Evolutionary conservation across 768 basidiomycete genomes (phyloP).

Genomic region (Suillus spraguei): DNA sequence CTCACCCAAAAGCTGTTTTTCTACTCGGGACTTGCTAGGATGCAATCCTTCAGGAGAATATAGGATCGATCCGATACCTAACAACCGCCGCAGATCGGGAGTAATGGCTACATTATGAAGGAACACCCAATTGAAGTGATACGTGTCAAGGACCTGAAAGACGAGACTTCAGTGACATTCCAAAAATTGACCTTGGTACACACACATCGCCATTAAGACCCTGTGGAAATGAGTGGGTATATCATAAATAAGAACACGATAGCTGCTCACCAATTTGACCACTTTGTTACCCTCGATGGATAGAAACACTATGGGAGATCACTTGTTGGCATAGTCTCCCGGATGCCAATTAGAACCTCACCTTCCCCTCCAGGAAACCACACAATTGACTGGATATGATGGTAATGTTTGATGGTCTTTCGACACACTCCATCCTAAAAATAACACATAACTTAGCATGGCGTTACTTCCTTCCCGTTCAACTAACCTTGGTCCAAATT

Average conservation of each 20-base stretch:
- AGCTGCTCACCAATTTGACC: constrained; percentile 52
- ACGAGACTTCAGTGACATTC: background rate
- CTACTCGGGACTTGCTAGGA: constrained; percentile 68
- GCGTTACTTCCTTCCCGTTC: background rate
- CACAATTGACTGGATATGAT: constrained; percentile 59
- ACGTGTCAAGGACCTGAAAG: constrained; percentile 47
- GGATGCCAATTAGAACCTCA: constrained; percentile 25
- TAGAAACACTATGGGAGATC: constrained; percentile 53
- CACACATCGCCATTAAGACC: constrained; percentile 60
- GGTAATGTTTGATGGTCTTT: constrained; percentile 60
- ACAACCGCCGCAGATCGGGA: too few species aligned
- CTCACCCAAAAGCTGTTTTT: constrained; percentile 76
- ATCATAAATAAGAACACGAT: constrained; percentile 2
- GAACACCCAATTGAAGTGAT: too few species aligned
- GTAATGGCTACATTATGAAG: too few species aligned
- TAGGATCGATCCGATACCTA: too few species aligned
- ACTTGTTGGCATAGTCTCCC: background rate
- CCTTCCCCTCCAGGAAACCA: constrained; percentile 71
- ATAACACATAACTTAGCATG: too few species aligned
- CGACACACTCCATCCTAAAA: constrained; percentile 67
- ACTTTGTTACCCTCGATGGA: constrained; percentile 69
- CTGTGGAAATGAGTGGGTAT: constrained; percentile 32
- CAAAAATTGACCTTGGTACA: constrained; percentile 1
- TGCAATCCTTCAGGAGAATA: constrained; percentile 61
- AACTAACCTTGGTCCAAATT: constrained; percentile 66